These are phyloP conservation scores for Teratosphaeria epicoccoides DNA, from an alignment of 2,329 filamentous ascomycete species.

Conservation along the genomic window DNA sequence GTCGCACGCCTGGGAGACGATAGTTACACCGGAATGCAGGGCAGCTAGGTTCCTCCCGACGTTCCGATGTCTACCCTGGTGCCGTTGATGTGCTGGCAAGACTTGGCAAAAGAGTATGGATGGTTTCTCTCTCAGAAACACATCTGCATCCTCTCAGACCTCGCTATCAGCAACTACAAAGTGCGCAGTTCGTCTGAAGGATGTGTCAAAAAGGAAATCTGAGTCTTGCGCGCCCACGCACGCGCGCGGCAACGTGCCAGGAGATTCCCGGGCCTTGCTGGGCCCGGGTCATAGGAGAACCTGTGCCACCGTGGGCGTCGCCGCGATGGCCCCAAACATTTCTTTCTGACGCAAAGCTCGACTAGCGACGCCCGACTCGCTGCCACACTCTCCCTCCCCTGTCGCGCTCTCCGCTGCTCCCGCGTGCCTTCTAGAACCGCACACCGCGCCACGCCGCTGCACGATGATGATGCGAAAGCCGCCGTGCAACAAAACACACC, in stretches of 20 bases:
- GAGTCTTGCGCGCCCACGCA: background rate
- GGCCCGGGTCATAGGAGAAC: conserved; percentile 3
- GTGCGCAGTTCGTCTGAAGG: background rate
- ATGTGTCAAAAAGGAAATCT: background rate
- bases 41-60: background rate
- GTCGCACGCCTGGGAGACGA: background rate
- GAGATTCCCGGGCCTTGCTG: background rate
- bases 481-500: background rate
- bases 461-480: background rate
- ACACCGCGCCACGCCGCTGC: background rate
- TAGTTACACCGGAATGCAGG: no score
- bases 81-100: conserved; percentile 2
- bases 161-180: background rate
- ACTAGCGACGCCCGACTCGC: background rate
- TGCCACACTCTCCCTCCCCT: background rate
- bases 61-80: background rate
- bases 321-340: conserved; percentile 1
- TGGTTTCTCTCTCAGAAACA: background rate
- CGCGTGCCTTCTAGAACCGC: background rate
- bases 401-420: background rate
- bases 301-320: conserved; percentile 2
- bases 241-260: background rate
- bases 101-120: background rate
- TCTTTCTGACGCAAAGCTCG: background rate
- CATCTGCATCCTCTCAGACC: background rate